phyloP scores from a whole-genome alignment of 2,329 filamentous ascomycete genomes.

The Hypomyces rosellus region DNA sequence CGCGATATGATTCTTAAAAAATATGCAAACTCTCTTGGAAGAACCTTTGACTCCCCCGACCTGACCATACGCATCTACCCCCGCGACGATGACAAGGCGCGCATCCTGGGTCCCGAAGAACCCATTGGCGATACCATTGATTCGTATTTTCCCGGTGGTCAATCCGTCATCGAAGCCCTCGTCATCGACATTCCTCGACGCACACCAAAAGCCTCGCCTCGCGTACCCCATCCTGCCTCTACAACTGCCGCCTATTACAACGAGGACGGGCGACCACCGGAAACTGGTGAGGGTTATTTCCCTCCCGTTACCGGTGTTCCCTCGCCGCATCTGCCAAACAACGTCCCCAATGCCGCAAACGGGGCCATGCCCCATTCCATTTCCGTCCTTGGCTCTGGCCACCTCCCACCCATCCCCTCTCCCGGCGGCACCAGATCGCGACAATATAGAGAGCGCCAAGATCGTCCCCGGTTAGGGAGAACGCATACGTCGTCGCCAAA shows the following conservation, averaged over 20 bases:
- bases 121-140: slow-evolving; percentile 72
- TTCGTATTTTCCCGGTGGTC: slow-evolving; percentile 76
- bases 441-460: slow-evolving; percentile 49
- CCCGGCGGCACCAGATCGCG: slow-evolving; percentile 61
- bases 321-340: slow-evolving; percentile 34
- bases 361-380: slow-evolving; percentile 55
- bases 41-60: slow-evolving; percentile 85
- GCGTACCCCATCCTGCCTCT: slow-evolving; percentile 38
- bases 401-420: slow-evolving; percentile 74
- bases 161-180: slow-evolving; percentile 81
- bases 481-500: slow-evolving; percentile 81
- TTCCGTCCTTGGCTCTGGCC: slow-evolving; percentile 71
- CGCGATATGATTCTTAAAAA: slow-evolving; percentile 88
- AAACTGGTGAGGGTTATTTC: slow-evolving; percentile 76
- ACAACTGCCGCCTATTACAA: slow-evolving; percentile 45
- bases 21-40: slow-evolving; percentile 87
- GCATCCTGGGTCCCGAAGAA: slow-evolving; percentile 79
- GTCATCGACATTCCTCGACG: slow-evolving; percentile 81
- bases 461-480: slow-evolving; percentile 56
- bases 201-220: slow-evolving; percentile 76
- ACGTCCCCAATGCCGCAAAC: slow-evolving; percentile 32
- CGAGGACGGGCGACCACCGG: slow-evolving; percentile 60
- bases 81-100: slow-evolving; percentile 60
- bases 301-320: slow-evolving; percentile 53
- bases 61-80: slow-evolving; percentile 70